Evolutionary conservation across 2,329 filamentous ascomycete genomes (phyloP), one percentile per base, ranked within the genome.

Genomic region (Clarireedia paspali): DNA sequence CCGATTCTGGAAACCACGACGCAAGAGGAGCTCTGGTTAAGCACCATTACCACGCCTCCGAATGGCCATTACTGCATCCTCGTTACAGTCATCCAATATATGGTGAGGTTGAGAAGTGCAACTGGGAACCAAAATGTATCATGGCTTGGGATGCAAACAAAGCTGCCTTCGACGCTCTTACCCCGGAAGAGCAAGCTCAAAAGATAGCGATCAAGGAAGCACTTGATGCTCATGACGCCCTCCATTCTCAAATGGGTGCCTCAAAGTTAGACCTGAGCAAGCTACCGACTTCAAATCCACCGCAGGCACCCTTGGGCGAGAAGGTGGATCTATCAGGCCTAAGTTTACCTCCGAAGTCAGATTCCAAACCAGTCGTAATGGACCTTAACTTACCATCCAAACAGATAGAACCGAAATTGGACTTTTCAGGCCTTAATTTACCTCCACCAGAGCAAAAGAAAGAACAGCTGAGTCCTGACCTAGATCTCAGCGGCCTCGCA

Each of bases 1-100:
- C 85, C 0, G 80, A 88, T 66, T 87, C 84, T 0, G 85, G 85
- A 14, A 88, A 84, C 64, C 85, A 88, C 68, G 78, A 85, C 51
- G 77, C 84, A 1, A 75, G 83, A 50, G 77, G 77, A 20, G 85
- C 86, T 1, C 73, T 89, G 1, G 84, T 89, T 24, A 86, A 84
- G 68, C 86, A 89, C 66, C 84, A 88, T 68, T 89, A 88, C 64
- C 86, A 89, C 68, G 86, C 86, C 0, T 88, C 84, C 1, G 80
- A 82, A 57, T 89, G 86, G 86, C 86, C 85, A 2, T 79, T 77
- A 52, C 74, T 75, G 2, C 85, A 89, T 66, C 84, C 82, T 1
- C 76, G 85, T 30, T 86, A 78, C 71, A 83, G 75, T 47, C 85
- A 89, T 66, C 84, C 84, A 1, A 80, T 83, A 53, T 87, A 84